phyloP scores from a whole-genome alignment of 306 rosid species.

The Trifolium pratense region DNA sequence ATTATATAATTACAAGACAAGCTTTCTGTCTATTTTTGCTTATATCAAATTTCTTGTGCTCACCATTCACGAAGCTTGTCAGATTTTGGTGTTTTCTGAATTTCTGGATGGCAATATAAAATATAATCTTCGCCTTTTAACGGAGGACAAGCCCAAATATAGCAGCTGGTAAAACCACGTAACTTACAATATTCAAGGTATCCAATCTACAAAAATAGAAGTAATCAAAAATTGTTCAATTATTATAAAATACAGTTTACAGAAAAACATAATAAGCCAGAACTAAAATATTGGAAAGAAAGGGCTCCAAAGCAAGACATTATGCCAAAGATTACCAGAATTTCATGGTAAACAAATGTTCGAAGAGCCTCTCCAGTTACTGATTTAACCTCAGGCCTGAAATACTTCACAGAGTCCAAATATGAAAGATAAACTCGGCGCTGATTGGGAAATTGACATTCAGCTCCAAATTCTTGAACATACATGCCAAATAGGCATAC shows the following conservation, averaged over 20 bases:
- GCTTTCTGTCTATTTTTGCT: slow-evolving; percentile 1
- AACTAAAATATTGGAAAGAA: slow-evolving; percentile 38
- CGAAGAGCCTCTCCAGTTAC: slow-evolving; percentile 95
- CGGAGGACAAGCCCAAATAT: slow-evolving; percentile 99
- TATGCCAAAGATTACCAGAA: slow-evolving; percentile 63
- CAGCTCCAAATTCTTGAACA: slow-evolving; percentile 98
- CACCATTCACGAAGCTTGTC: slow-evolving; percentile 99
- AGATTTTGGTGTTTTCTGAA: slow-evolving; percentile 98
- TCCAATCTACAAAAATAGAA: slow-evolving; percentile 67
- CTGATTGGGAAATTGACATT: slow-evolving; percentile 87
- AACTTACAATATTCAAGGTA: slow-evolving; percentile 96
- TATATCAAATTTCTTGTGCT: slow-evolving; percentile 39
- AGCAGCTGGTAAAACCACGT: slow-evolving; percentile 97
- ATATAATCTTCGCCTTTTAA: slow-evolving; percentile 99
- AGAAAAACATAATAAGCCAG: slow-evolving; percentile 10
- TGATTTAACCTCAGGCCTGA: slow-evolving; percentile 89
- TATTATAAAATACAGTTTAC: neutral
- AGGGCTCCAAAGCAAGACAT: slow-evolving; percentile 27
- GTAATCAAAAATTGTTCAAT: slow-evolving; percentile 18
- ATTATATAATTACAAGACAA: slow-evolving; percentile 19
- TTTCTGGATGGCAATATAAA: slow-evolving; percentile 96
- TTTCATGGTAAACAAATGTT: slow-evolving; percentile 97
- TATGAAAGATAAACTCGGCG: slow-evolving; percentile 97
- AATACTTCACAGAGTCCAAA: slow-evolving; percentile 96
- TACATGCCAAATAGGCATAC: slow-evolving; percentile 99